A percentile compares a stretch with the other conserved stretches of the same genome.
These are phyloP conservation scores for Sodiomyces alkalinus DNA, from an alignment of 2,329 filamentous ascomycete genomes.

Conservation along the genomic window DNA sequence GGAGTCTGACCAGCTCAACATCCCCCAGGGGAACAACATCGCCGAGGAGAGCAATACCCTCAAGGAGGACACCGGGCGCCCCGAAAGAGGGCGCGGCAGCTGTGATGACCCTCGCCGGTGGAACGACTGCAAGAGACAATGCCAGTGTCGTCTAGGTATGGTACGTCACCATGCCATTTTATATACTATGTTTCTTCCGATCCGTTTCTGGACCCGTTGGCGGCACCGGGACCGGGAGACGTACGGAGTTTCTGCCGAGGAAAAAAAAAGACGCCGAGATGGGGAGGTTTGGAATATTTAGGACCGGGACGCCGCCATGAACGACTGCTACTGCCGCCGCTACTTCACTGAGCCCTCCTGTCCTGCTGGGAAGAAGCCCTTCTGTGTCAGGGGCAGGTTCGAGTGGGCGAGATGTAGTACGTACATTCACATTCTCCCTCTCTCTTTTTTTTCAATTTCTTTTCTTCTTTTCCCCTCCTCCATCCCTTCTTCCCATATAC, in stretches of 20 bases:
- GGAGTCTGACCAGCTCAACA: neutral
- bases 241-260: no score
- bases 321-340: no score
- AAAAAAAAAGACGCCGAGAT: no score
- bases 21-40: neutral
- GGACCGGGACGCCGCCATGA: no score
- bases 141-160: slow-evolving; percentile 1
- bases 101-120: slow-evolving; percentile 1
- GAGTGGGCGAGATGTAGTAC: no score
- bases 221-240: neutral
- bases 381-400: neutral
- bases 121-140: neutral
- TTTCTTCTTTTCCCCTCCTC: no score
- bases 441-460: no score
- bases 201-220: neutral
- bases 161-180: neutral
- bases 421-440: no score
- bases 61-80: no score
- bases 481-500: neutral
- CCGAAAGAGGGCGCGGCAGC: no score
- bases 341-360: neutral
- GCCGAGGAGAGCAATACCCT: neutral
- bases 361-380: neutral
- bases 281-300: no score
- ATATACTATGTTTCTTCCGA: no score